Evolutionary conservation across 257 asterid species (phyloP), one percentile per base, ranked within the genome.

Genomic region (Solanum medicagineum): DNA sequence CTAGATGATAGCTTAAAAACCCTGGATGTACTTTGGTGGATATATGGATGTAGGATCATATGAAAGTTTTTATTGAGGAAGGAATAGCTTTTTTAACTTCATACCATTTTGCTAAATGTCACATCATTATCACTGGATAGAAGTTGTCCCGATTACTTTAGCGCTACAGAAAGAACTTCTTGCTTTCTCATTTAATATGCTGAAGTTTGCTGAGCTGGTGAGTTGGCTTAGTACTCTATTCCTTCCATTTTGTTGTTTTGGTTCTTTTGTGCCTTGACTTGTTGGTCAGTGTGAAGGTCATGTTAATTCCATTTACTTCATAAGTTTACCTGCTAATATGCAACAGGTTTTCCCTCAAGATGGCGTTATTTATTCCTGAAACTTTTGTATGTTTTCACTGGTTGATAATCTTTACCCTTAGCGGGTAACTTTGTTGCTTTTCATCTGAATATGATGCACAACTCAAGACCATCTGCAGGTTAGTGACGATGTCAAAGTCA

Each of bases 401-500:
- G 65, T 79, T 79, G 49, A 53, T 16, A 15, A 79, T 79, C 11
- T 79, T 53, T 79, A 79, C 10, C 49, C 26, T 16, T 53, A 10
- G 13, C 1, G 29, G 22, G 26, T 51, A 26, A 10, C 73, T 65
- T 49, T 81, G 12, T 26, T 51, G 66, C 49, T 63, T 19, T 51
- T 83, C 68, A 19, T 44, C 80, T 63, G 73, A 40, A 62, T 83
- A 65, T 24, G 85, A 65, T 49, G 51, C 68, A 83, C 62, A 22
- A 87, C 87, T 86, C 70, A 75, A 68, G 84, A 82, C 40, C 85
- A 51, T 85, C 20, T 90, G 87, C 92, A 96, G 99, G 99, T 96
- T 79, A 88, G 93, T 20, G 99, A 96, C 81, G 95, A 82, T 81
- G 94, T 92, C 89, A 92, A 84, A 86, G 85, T 94, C 86, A 91